Percentiles rank a stretch among this genome's conserved stretches.
Evolutionary conservation across 352 stramenopile species (phyloP).

Genomic region (Phytopythium ostracodes): DNA sequence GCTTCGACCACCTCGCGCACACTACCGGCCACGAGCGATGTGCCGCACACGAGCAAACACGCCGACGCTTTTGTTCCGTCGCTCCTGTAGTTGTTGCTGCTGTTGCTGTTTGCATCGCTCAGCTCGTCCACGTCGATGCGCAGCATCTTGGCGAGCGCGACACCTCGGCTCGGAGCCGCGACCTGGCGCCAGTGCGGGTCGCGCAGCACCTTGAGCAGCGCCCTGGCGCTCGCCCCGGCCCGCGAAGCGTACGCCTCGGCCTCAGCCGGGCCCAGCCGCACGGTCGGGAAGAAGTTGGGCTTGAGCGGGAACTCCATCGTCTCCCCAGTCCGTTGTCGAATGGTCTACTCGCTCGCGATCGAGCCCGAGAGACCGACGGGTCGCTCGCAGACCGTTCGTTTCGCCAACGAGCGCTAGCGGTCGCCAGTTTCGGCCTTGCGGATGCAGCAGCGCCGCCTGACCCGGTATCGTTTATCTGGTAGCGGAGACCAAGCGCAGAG

Average conservation of each 20-base stretch:
- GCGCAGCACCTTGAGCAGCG: conserved; percentile 39
- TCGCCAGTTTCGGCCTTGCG: neutral
- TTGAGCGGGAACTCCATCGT: conserved; percentile 75
- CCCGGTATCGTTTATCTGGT: neutral
- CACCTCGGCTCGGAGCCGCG: conserved; percentile 44
- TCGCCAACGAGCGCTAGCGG: neutral
- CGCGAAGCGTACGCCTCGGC: conserved; percentile 33
- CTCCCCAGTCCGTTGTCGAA: no score
- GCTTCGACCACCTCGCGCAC: conserved; percentile 67
- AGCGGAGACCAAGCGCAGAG: neutral
- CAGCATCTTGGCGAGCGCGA: conserved; percentile 61
- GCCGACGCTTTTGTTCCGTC: conserved; percentile 16
- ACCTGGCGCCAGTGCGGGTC: conserved; percentile 53
- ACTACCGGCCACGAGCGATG: conserved; percentile 42
- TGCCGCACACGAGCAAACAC: conserved; percentile 63
- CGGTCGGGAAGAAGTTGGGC: conserved; percentile 60
- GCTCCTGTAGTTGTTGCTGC: neutral
- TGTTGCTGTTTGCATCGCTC: neutral
- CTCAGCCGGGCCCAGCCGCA: conserved; percentile 48
- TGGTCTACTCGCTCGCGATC: neutral
- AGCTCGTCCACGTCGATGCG: conserved; percentile 34
- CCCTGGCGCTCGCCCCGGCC: conserved; percentile 34
- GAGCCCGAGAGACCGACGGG: neutral
- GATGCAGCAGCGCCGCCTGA: neutral
- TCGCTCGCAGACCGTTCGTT: neutral